A percentile compares a stretch with the other conserved stretches of the same genome.
These are phyloP conservation scores for Ceratorhiza oryzae-sativae DNA, from an alignment of 1,284 basidiomycete genomes.

Conservation along the genomic window DNA sequence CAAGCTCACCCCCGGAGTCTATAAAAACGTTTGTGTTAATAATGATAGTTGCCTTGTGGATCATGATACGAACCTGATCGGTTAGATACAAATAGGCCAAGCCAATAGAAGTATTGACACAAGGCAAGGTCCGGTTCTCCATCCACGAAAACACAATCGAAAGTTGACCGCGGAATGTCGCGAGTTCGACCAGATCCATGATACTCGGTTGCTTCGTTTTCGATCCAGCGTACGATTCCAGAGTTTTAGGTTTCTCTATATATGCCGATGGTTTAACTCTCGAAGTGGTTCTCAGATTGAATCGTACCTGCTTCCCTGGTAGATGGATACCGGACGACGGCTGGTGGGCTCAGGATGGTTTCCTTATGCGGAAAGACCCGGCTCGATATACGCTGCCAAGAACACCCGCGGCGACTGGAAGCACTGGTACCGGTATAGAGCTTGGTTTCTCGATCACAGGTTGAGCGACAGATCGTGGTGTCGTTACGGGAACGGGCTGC, in stretches of 20 bases:
- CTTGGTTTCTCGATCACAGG: neutral
- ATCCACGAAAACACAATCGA: conserved; percentile 15
- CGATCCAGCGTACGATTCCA: neutral
- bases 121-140: neutral
- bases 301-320: neutral
- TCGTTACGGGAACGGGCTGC: neutral
- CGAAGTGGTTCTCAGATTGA: too few species aligned
- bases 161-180: neutral
- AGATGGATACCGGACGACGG: neutral
- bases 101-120: neutral
- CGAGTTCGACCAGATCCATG: neutral
- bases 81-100: neutral
- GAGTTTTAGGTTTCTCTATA: neutral
- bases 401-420: neutral
- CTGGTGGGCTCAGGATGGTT: neutral
- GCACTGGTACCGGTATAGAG: neutral
- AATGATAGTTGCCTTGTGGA: neutral
- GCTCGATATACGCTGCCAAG: neutral
- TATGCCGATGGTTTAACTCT: too few species aligned
- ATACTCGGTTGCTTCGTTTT: neutral
- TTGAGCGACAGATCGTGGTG: neutral
- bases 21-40: neutral
- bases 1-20: neutral
- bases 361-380: neutral
- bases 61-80: neutral